Base-by-base conservation (phyloP, 495 filamentous ascomycete genomes). In the Glutinoglossum americanum region DNA sequence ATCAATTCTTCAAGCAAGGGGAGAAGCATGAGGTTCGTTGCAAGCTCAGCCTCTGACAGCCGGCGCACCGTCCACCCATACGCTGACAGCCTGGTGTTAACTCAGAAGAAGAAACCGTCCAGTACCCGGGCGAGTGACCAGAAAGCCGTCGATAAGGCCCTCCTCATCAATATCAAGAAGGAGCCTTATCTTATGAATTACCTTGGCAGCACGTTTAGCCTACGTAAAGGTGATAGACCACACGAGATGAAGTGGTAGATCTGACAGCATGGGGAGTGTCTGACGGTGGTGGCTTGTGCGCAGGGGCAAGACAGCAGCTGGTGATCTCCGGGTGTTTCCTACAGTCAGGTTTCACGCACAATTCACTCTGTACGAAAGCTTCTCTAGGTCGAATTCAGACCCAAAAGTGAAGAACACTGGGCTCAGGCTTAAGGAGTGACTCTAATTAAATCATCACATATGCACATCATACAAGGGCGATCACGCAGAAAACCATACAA, bases 211-310 rank as follows among this genome's bases (percentile, higher is more conserved):
- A 84, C 80, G 65, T 99, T 97, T 82, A 90, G 84, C 79, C 82
- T 97, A 70, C 82, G 87, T 72, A 96, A 87, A 78, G 90, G 92
- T 69, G 92, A 98, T 78, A 85, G 87, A 80, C 92, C 93, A 72
- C 92, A 97, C 73, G 84, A 89, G 79, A 97, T 98, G 71, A 66
- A 65, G 41, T 72, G 71, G 60, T 72, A 71, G 60, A 65, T 51
- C 51, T 32, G 1, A n/a, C 1, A 15, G 27, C 17, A n/a, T 53
- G 27, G 56, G 15, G 9, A 37, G 44, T 32, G 25, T 7, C 1
- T 27, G 23, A 17, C 30, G 47, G 23, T 51, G 47, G 19, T 53
- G 6, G 49, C 19, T 53, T 27, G 13, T 5, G 23, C 30, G 2
- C 28, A 21, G 49, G 23, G 25, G 11, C 2, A 41, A 41, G 13